These are phyloP conservation scores for Amanita thiersii DNA, from an alignment of 768 basidiomycete species.

Conservation along the genomic window DNA sequence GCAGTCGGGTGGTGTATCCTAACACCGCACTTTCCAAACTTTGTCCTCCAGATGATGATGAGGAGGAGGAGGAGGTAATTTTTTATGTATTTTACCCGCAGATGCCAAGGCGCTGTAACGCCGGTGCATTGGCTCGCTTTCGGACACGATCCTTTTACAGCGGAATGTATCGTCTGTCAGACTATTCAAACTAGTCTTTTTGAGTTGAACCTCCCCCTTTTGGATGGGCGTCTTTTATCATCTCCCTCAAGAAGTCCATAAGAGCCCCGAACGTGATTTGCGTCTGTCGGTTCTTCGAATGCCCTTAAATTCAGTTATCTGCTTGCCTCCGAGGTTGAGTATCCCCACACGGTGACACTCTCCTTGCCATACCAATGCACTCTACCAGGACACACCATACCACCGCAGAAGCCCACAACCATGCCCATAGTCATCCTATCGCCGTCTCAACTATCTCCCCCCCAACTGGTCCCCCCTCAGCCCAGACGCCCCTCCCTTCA, in stretches of 20 bases:
- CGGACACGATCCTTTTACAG: conserved; percentile 26
- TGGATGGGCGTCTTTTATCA: conserved; percentile 20
- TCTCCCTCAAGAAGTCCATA: conserved; percentile 21
- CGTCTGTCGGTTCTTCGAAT: conserved; percentile 23
- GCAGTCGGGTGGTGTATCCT: conserved; percentile 4
- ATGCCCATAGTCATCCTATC: conserved; percentile 7
- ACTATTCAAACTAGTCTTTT: conserved; percentile 25
- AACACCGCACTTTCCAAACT: conserved; percentile 2
- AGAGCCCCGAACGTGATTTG: conserved; percentile 20
- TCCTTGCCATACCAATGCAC: conserved; percentile 14
- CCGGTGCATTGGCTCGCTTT: conserved; percentile 17
- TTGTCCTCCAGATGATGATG: background rate
- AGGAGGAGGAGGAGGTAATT: background rate
- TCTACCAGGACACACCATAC: conserved; percentile 17
- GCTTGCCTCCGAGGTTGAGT: conserved; percentile 14
- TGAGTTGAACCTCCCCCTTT: conserved; percentile 28
- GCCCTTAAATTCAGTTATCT: conserved; percentile 15
- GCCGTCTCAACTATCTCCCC: conserved; percentile 15
- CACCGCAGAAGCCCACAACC: conserved; percentile 17
- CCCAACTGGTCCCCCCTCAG: conserved; percentile 15
- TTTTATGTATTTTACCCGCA: conserved; percentile 1
- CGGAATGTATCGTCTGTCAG: too few species aligned
- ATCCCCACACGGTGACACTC: conserved; percentile 14
- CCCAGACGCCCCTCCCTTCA: conserved; percentile 44
- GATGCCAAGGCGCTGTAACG: conserved; percentile 18